These are phyloP conservation scores for Suillus decipiens DNA, from an alignment of 768 basidiomycete genomes.

Conservation along the genomic window DNA sequence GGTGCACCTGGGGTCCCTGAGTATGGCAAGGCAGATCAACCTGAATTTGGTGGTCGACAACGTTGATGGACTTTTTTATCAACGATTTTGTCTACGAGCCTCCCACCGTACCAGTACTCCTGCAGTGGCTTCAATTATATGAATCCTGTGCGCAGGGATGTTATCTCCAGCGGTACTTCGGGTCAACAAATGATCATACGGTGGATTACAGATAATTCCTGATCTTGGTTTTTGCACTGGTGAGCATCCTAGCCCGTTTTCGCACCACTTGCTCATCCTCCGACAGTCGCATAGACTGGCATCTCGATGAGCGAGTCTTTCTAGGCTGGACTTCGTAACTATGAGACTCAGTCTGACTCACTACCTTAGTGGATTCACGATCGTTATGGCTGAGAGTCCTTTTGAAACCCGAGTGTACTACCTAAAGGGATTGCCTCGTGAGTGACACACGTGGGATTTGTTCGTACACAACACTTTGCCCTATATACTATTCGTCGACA, in stretches of 20 bases:
- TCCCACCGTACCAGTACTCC: neutral
- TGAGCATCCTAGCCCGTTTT: constrained; percentile 2
- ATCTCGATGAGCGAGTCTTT: constrained; percentile 24
- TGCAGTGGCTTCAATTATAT: constrained; percentile 31
- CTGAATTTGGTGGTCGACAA: neutral
- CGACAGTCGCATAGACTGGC: constrained; percentile 32
- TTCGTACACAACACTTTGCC: constrained; percentile 17
- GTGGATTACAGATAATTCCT: constrained; percentile 64
- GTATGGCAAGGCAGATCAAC: neutral
- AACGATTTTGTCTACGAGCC: neutral
- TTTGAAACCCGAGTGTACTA: constrained; percentile 17
- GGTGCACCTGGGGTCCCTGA: neutral
- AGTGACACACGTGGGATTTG: neutral
- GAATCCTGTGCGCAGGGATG: constrained; percentile 41
- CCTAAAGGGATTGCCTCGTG: constrained; percentile 21
- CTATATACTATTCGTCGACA: constrained; percentile 19
- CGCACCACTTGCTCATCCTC: constrained; percentile 3
- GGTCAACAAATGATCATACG: constrained; percentile 52
- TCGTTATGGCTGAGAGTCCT: constrained; percentile 30
- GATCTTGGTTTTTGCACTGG: constrained; percentile 55
- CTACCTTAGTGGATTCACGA: constrained; percentile 25
- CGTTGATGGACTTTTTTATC: neutral
- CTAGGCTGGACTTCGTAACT: too few relatives aligned
- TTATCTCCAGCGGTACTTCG: constrained; percentile 22
- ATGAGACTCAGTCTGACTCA: too few relatives aligned